Percentiles rank a stretch among this genome's conserved stretches.
Evolutionary conservation across 768 basidiomycete genomes (phyloP).

Genomic region (Mycena kentingensis): DNA sequence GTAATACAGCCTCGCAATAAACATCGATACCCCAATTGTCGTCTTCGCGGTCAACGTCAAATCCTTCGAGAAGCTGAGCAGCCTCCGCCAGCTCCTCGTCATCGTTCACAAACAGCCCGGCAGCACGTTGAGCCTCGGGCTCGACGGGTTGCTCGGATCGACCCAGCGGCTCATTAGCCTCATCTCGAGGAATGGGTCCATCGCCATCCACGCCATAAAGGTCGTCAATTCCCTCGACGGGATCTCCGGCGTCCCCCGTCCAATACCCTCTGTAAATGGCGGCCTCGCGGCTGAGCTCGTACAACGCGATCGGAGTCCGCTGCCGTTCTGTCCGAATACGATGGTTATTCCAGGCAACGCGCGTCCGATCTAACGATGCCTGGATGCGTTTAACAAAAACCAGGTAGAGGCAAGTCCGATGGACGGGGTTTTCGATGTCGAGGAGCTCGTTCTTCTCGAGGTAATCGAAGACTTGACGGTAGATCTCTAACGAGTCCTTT

Average conservation of each 20-base stretch:
- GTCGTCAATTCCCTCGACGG: not conserved
- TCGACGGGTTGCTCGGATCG: not conserved
- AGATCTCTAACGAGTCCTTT: conserved; percentile 32
- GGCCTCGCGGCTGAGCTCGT: conserved; percentile 26
- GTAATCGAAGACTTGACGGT: conserved; percentile 30
- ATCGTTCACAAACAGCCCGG: conserved; percentile 16
- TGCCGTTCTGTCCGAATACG: conserved; percentile 24
- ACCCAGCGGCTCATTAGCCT: not conserved
- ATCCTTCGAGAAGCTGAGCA: conserved; percentile 1
- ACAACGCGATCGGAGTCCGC: conserved; percentile 25
- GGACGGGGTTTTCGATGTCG: conserved; percentile 21
- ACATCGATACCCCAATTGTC: conserved; percentile 9
- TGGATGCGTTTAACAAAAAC: conserved; percentile 33
- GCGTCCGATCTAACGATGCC: conserved; percentile 25
- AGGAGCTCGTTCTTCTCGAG: conserved; percentile 29
- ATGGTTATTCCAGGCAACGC: conserved; percentile 30
- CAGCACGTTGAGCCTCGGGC: conserved; percentile 5
- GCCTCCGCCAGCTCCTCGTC: conserved; percentile 21
- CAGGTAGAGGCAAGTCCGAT: conserved; percentile 26
- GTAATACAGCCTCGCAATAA: conserved; percentile 3
- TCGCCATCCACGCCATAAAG: conserved; percentile 17
- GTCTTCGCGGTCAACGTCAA: conserved; percentile 5
- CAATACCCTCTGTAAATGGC: conserved; percentile 30
- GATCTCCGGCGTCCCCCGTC: conserved; percentile 27
- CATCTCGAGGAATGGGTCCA: conserved; percentile 4